Conservation (phyloP, 2,329 filamentous ascomycete species). For the Coniochaeta sp. region DNA sequence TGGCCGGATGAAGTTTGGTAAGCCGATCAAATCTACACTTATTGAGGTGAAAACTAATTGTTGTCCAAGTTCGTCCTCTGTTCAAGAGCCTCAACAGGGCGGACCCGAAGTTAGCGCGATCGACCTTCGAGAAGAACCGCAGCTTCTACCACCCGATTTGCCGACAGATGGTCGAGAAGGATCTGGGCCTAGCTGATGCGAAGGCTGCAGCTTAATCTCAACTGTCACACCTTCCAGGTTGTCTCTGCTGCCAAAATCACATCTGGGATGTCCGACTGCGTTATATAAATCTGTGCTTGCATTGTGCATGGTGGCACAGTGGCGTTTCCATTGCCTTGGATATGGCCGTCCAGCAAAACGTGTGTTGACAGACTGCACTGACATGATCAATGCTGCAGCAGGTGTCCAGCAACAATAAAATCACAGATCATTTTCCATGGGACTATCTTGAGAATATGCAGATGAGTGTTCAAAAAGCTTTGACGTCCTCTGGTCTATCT, state of each 20-base stretch:
- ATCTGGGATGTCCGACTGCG: no score
- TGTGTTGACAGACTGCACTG: no score
- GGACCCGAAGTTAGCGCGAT: slow-evolving; percentile 65
- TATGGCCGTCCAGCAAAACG: no score
- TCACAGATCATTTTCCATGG: no score
- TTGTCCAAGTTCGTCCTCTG: slow-evolving; percentile 60
- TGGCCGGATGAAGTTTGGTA: slow-evolving; percentile 84
- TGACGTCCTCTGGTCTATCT: neutral
- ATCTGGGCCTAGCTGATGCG: slow-evolving; percentile 43
- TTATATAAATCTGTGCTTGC: no score
- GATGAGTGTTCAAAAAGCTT: neutral
- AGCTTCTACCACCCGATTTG: slow-evolving; percentile 97
- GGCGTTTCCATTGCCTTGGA: no score
- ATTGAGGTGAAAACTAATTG: no score
- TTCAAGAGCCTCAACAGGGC: slow-evolving; percentile 70
- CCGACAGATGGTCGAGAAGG: slow-evolving; percentile 77
- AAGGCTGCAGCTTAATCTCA: neutral
- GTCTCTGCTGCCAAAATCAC: no score
- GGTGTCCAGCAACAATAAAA: no score
- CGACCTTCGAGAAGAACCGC: slow-evolving; percentile 79
- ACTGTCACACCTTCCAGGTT: no score
- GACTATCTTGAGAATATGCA: neutral
- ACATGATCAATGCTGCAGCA: no score
- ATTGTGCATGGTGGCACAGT: no score
- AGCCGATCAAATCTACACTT: neutral